Evolutionary conservation across 2,329 filamentous ascomycete species (phyloP).

Genomic region (Nemania diffusa): DNA sequence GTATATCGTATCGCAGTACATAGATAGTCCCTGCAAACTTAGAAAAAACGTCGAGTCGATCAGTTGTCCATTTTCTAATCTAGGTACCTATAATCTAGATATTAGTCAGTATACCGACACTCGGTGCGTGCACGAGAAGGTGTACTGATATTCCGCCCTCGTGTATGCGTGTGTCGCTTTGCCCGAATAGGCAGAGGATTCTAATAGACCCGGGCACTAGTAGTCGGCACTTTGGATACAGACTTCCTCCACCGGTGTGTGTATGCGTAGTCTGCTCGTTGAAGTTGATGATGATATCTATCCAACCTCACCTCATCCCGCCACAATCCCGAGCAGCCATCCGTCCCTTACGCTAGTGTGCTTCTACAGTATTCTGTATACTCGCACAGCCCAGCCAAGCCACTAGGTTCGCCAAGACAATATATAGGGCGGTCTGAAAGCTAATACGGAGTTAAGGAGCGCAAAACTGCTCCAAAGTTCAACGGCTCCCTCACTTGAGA

Average conservation of each 20-base stretch:
- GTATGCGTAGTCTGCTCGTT: too few species aligned
- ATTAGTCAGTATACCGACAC: neutral
- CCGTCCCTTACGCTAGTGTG: neutral
- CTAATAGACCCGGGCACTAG: conserved; percentile 10
- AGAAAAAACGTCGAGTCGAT: neutral
- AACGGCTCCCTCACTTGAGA: conserved; percentile 31
- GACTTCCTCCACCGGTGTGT: too few species aligned
- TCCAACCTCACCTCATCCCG: neutral
- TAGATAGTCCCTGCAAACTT: neutral
- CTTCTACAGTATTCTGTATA: neutral
- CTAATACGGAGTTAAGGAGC: conserved; percentile 26
- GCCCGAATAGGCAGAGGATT: neutral
- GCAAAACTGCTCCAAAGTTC: conserved; percentile 1
- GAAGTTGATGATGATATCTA: neutral
- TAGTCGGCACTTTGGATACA: neutral
- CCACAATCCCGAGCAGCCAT: neutral
- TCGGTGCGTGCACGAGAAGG: neutral
- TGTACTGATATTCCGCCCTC: neutral
- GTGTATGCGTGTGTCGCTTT: neutral
- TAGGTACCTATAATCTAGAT: neutral
- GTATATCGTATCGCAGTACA: neutral
- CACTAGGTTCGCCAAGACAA: conserved; percentile 32
- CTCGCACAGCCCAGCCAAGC: conserved; percentile 30
- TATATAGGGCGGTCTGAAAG: conserved; percentile 6
- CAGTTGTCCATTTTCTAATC: neutral